phyloP scores from a whole-genome alignment of 1,284 basidiomycete species.

The Rhodotorula glutinis region DNA sequence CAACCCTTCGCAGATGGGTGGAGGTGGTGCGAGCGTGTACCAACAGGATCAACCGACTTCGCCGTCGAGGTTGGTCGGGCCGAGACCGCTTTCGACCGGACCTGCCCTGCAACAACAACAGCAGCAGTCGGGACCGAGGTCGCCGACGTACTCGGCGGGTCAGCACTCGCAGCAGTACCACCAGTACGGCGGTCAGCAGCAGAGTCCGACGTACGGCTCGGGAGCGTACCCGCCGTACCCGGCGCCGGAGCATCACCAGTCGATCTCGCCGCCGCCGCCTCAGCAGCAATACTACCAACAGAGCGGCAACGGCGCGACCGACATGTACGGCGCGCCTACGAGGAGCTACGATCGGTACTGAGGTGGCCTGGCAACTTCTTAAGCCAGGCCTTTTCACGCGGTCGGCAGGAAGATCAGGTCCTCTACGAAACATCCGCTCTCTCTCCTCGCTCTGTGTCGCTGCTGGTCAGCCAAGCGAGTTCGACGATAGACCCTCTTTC shows the following conservation, averaged over 20 bases:
- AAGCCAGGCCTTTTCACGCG: no score
- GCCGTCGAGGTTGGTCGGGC: slow-evolving; percentile 1
- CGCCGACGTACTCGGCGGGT: neutral
- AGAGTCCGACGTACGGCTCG: slow-evolving; percentile 1
- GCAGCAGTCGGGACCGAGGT: neutral
- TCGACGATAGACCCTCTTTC: no score
- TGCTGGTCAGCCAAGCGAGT: no score
- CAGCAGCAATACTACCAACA: slow-evolving; percentile 3
- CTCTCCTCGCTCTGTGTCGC: no score
- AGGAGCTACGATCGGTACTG: neutral
- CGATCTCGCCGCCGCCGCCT: neutral
- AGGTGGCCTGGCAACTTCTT: neutral
- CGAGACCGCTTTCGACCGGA: neutral
- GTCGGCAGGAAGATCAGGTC: no score
- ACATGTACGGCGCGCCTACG: slow-evolving; percentile 10
- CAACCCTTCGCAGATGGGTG: neutral
- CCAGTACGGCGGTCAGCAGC: no score
- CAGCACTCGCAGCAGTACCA: no score
- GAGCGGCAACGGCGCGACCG: neutral
- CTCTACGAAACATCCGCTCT: no score
- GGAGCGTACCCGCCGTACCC: slow-evolving; percentile 10
- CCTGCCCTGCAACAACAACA: neutral
- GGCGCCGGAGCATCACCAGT: neutral
- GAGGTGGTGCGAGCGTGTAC: no score
- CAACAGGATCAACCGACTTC: neutral